Evolutionary conservation across 2,329 filamentous ascomycete species (phyloP), one percentile per base, ranked within the genome.

Genomic region (Macrophomina phaseolina): DNA sequence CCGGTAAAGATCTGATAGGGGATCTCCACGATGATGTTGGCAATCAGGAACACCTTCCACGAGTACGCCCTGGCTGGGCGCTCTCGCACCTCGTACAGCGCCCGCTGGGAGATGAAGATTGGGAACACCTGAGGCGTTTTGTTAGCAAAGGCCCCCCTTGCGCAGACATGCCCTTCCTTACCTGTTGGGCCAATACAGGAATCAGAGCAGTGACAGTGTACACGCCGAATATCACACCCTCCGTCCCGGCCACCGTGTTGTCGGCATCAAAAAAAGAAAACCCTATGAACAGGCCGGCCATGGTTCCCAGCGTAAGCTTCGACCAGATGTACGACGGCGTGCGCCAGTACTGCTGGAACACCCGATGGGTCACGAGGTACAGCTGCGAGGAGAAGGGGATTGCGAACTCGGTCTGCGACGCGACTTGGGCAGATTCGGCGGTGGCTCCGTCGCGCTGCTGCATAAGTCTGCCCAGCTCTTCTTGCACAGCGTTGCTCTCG

Each of bases 21-120:
- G 1, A 92, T 82, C 75, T 94, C 91, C 53, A 91, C 90, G 3
- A 91, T 64, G 65, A 93, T 86, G 73, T 92, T 91, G 73, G 89
- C 86, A 3, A 90, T 79, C 75, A 93, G 85, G 77, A 93, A 93
- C 0, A 85, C 89, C 70, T 87, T 84, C 91, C 91, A 93, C 0
- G 88, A 91, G 80, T 93, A 94, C 0, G 88, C 83, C 73, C 92
- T 92, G 75, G 85, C 87, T 0, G 89, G 85, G 3, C 85, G 81
- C 71, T 89, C 86, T 65, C 86, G 85, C 8, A 83, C 84, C 76
- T 88, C 86, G 75, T 88, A 89, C 4, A 89, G 78, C 2, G 84
- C 81, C 55, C 86, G 82, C 72, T 88, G 85, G 1, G 83, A 85
- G 60, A 86, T 80, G 73, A 88, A 88, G 49, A 85, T 79, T 1